Evolutionary conservation across 371 early-diverging fungal species (phyloP), one percentile per base, ranked within the genome.

Genomic region (Smittium culicis): DNA sequence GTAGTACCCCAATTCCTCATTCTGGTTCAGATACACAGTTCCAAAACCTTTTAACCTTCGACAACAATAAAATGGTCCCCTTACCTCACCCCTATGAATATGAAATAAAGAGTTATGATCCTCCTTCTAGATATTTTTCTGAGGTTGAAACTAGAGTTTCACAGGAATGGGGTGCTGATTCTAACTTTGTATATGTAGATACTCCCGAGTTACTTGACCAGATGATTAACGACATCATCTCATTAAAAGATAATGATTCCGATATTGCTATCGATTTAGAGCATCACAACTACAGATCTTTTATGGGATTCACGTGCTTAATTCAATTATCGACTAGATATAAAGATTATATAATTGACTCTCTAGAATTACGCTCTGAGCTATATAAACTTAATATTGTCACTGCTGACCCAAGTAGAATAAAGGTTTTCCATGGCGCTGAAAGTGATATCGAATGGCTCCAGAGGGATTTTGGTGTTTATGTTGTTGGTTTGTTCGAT

Each of bases 361-460:
- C 97, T 17, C 74, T 98, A 20, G 87, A 82, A 34, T 75, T 98
- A n/a, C 80, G 98, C 32, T 76, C 82, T 33, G 81, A 83, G 16
- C 67, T 97, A 61, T 85, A 87, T 72, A 69, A 74, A 34, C 75
- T 98, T 45, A 97, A 98, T 77, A 77, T 81, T 16, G 76, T 83
- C 17, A 93, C 95, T 64, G 86, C 96, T 0, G 83, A 98, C 70
- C 96, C 98, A 16, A 75, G 74, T 2, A 87, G 89, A 56, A 81
- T 91, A 71, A 98, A 98, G 76, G 93, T 92, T 70, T 79, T 98
- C 34, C 99, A 98, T 74, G 99, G 99, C 74, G 96, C 98, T 17
- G 91, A 93, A 8, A 83, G 79, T 74, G 99, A 98, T 84, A 85
- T 97, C n/a, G 75, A 85, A 61, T 98, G 99, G 99, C 82, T 98